Evolutionary conservation across 495 filamentous ascomycete species (phyloP), one percentile per base, ranked within the genome.

Genomic region (Daldinia loculata): DNA sequence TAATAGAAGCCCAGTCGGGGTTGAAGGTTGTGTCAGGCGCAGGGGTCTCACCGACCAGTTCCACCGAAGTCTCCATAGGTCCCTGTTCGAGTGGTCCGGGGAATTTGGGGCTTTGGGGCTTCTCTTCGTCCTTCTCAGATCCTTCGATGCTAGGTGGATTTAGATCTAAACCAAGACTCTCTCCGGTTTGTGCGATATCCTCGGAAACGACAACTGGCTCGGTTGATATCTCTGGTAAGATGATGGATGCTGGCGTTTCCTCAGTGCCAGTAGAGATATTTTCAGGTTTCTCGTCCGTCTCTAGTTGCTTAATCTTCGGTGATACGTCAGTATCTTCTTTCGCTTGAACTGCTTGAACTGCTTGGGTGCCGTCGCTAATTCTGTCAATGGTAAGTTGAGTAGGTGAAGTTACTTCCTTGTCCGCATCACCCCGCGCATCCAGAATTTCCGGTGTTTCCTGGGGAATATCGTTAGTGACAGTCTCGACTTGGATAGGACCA

Each of bases 41-140:
- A 43, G 66, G 45, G 30, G 66, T 27, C 14, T 56, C 57, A 39
- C 19, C 27, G 30, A 15, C 50, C 17, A 17, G 41, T 8, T 75
- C 64, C 52, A 6, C 12, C 6, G 71, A 61, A 7, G 45, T 55
- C 36, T 75, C 71, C 50, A 66, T 70, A 48, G 56, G 24, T 34
- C 9, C 38, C 27, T 73, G 68, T 50, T 71, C 71, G 15, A 63
- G 56, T 24, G 74, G 61, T 9, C 74, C 74, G 29, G 65, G 58
- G 17, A 72, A 61, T 34, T 74, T 68, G 17, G 72, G 60, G 66
- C 58, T 79, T 36, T 77, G 75, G 39, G 59, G 76, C 41, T 67
- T 72, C 59, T 79, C 69, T 64, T 76, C 77, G 32, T 66, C 71
- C 67, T 79, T 75, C 48, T 76, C 75, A 8, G 74, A 24, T 48